These are phyloP conservation scores for Lentinula detonsa DNA, from an alignment of 768 basidiomycete genomes.

Conservation along the genomic window DNA sequence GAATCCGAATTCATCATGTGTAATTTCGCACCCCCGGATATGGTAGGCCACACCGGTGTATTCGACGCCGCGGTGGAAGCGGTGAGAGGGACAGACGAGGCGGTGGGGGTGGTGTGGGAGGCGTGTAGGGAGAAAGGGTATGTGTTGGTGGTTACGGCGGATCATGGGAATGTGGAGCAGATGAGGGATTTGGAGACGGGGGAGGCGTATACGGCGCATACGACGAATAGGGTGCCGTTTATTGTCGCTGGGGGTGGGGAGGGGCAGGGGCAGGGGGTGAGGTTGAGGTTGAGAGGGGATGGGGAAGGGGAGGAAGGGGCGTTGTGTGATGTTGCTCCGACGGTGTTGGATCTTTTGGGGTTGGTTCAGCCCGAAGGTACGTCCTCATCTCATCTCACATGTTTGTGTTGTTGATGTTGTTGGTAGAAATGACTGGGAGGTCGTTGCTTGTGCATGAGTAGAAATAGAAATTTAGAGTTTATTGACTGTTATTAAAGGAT, in stretches of 20 bases:
- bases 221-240: constrained; percentile 86
- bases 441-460: too few species aligned
- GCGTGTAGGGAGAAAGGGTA: constrained; percentile 86
- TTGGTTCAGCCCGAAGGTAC: constrained; percentile 64
- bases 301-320: constrained; percentile 64
- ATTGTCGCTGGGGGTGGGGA: constrained; percentile 70
- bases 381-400: too few species aligned
- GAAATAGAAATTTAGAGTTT: too few species aligned
- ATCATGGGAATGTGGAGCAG: constrained; percentile 95
- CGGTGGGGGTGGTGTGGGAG: constrained; percentile 81
- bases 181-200: constrained; percentile 83
- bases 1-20: constrained; percentile 92
- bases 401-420: too few species aligned
- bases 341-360: constrained; percentile 74
- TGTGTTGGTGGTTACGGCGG: constrained; percentile 82
- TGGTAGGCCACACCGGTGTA: constrained; percentile 94
- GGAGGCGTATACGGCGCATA: constrained; percentile 88
- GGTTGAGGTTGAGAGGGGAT: constrained; percentile 43
- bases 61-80: constrained; percentile 90
- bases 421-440: too few species aligned
- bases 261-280: too few species aligned
- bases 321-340: constrained; percentile 88
- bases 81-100: constrained; percentile 82
- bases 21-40: constrained; percentile 96
- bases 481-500: too few species aligned